phyloP scores from a whole-genome alignment of 225 moss, liverwort and hornwort species.

The Bryum argenteum region DNA sequence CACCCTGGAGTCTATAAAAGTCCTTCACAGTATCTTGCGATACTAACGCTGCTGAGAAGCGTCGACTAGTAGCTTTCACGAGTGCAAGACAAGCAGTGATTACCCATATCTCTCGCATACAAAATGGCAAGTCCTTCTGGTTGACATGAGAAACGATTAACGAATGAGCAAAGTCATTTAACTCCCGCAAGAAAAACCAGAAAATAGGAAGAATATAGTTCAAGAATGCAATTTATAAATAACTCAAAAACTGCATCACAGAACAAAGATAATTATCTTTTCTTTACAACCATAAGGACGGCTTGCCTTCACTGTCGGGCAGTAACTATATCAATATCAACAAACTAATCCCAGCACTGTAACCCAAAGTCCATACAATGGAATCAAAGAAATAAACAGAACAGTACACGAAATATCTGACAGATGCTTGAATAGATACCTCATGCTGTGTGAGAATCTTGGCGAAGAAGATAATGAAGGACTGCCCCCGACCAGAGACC shows the following conservation, averaged over 20 bases:
- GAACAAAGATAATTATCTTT: not conserved
- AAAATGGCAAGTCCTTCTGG: constrained; percentile 90
- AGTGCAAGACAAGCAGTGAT: constrained; percentile 85
- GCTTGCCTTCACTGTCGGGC: constrained; percentile 5
- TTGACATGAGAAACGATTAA: constrained; percentile 19
- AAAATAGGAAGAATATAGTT: not conserved
- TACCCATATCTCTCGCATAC: constrained; percentile 97
- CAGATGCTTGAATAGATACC: constrained; percentile 41
- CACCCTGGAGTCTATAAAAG: constrained; percentile 95
- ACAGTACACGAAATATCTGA: constrained; percentile 12
- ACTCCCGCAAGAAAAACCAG: not conserved
- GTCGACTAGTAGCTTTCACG: constrained; percentile 82
- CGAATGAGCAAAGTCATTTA: constrained; percentile 27
- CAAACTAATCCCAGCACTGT: constrained; percentile 1
- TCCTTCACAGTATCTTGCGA: constrained; percentile 84
- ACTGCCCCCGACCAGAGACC: constrained; percentile 82
- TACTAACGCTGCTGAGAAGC: constrained; percentile 66
- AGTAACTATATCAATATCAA: constrained; percentile 11
- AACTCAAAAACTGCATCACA: constrained; percentile 1
- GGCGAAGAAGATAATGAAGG: constrained; percentile 86
- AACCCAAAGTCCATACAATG: constrained; percentile 16
- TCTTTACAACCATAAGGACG: constrained; percentile 13
- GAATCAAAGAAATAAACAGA: constrained; percentile 25
- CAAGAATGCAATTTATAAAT: constrained; percentile 14
- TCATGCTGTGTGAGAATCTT: constrained; percentile 83